A percentile compares a stretch with the other conserved stretches of the same genome.
phyloP scores from a whole-genome alignment of 495 filamentous ascomycete species.

The Neurospora sp. region DNA sequence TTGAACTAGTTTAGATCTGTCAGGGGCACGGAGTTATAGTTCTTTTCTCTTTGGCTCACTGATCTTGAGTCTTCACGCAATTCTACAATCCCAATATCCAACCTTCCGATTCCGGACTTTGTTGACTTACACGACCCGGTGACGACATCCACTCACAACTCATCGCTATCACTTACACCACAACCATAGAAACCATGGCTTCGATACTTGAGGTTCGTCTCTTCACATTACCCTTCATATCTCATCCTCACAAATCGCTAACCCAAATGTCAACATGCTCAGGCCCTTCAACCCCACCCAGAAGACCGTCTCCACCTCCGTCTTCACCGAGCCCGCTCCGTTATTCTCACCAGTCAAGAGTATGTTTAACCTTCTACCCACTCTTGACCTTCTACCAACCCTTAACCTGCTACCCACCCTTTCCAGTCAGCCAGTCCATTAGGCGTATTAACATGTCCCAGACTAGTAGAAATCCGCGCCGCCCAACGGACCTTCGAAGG shows the following conservation, averaged over 20 bases:
- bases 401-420: too few species aligned
- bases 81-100: not conserved
- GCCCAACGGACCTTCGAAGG: conserved; percentile 96
- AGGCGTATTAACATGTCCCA: too few species aligned
- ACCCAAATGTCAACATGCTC: not conserved
- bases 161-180: not conserved
- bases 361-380: too few species aligned
- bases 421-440: too few species aligned
- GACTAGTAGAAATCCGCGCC: conserved; percentile 82
- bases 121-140: not conserved
- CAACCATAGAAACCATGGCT: conserved; percentile 11
- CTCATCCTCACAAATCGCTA: not conserved
- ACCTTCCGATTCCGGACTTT: not conserved
- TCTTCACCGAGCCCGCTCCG: conserved; percentile 74
- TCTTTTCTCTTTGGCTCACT: too few species aligned
- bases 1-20: not conserved
- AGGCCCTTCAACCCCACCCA: conserved; percentile 38
- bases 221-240: not conserved
- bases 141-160: not conserved
- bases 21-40: not conserved
- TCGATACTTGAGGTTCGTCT: conserved; percentile 20
- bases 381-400: too few species aligned
- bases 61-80: not conserved
- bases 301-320: conserved; percentile 52
- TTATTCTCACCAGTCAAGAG: conserved; percentile 71